phyloP scores from a whole-genome alignment of 768 basidiomycete genomes.

The Psilocybe tampanensis region DNA sequence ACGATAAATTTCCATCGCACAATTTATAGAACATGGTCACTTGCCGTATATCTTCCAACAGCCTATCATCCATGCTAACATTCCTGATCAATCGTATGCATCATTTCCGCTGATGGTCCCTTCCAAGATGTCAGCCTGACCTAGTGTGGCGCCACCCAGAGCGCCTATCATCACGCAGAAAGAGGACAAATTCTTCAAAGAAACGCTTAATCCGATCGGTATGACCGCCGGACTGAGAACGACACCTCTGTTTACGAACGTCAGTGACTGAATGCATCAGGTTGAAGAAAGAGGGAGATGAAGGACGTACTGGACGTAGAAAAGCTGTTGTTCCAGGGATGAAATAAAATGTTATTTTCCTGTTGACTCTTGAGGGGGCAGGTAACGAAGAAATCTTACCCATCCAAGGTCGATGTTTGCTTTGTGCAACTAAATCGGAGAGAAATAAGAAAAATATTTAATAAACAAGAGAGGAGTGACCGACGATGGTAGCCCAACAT shows the following conservation, averaged over 20 bases:
- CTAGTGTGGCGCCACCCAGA: conserved; percentile 40
- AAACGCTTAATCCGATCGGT: conserved; percentile 48
- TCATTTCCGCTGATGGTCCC: no score
- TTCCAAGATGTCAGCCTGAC: no score
- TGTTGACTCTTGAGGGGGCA: neutral
- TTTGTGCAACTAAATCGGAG: conserved; percentile 38
- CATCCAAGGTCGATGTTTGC: conserved; percentile 48
- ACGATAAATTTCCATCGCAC: no score
- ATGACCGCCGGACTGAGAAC: conserved; percentile 53
- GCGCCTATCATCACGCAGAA: conserved; percentile 42
- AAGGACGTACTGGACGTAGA: conserved; percentile 46
- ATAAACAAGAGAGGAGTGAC: no score
- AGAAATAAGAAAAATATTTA: no score
- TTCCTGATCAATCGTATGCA: conserved; percentile 18
- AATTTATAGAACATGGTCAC: neutral
- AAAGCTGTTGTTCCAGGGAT: conserved; percentile 30
- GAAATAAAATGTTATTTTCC: no score
- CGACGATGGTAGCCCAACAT: conserved; percentile 40
- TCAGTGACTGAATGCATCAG: neutral
- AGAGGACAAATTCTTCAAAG: conserved; percentile 46
- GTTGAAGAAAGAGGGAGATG: neutral
- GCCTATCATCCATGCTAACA: conserved; percentile 53
- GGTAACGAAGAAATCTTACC: conserved; percentile 29
- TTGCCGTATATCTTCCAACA: conserved; percentile 51
- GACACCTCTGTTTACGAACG: conserved; percentile 39